Evolutionary conservation across 2,329 filamentous ascomycete species (phyloP).

Genomic region (Aspergillus puulaauensis): DNA sequence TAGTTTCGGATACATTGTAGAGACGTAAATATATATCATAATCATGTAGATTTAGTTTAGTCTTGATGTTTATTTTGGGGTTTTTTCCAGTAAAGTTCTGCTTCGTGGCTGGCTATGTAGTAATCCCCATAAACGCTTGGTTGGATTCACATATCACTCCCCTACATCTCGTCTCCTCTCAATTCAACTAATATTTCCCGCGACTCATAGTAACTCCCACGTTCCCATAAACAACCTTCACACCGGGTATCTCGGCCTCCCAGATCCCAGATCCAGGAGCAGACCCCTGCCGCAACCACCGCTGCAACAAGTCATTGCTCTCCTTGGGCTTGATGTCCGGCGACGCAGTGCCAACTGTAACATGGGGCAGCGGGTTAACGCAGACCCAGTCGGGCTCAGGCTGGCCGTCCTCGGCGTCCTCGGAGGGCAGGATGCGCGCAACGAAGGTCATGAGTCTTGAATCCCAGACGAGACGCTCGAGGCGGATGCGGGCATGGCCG

Average conservation of each 20-base stretch:
- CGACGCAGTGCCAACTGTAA: constrained; percentile 83
- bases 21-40: not conserved
- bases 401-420: constrained; percentile 39
- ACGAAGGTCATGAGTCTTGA: constrained; percentile 88
- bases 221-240: constrained; percentile 55
- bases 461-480: constrained; percentile 76
- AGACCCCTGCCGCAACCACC: constrained; percentile 67
- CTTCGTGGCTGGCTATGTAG: too few species aligned
- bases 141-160: too few species aligned
- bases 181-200: not conserved
- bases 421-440: constrained; percentile 60
- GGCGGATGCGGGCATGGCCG: constrained; percentile 47
- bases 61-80: too few species aligned
- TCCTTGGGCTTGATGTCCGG: constrained; percentile 82
- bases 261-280: constrained; percentile 52
- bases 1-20: not conserved
- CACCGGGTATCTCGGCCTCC: constrained; percentile 55
- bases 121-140: too few species aligned
- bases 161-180: not conserved
- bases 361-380: constrained; percentile 76
- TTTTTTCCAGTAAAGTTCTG: too few species aligned
- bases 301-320: constrained; percentile 78
- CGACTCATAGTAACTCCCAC: constrained; percentile 52
- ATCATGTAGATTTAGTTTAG: not conserved
- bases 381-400: constrained; percentile 59